phyloP scores from a whole-genome alignment of 2,329 filamentous ascomycete genomes.

The Arthrobotrys entomopaga region DNA sequence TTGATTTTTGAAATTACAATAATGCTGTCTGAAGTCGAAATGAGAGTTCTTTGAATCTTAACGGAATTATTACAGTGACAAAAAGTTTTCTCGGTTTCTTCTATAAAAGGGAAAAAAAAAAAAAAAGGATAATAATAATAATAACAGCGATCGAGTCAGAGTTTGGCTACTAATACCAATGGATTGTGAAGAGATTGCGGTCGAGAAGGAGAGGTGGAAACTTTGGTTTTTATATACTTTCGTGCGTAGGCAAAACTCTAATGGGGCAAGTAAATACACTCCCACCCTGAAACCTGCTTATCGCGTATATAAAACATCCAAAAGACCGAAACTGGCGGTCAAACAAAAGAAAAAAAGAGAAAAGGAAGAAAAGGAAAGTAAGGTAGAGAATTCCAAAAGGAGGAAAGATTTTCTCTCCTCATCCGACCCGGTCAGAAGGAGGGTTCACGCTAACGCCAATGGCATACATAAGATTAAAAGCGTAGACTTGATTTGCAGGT shows the following conservation, averaged over 20 bases:
- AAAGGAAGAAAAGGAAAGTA: constrained; percentile 9
- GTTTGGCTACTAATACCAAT: not conserved
- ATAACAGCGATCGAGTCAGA: not conserved
- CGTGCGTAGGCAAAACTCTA: constrained; percentile 7
- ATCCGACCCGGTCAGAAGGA: too few species aligned
- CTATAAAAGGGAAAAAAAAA: too few species aligned
- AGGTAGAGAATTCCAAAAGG: constrained; percentile 4
- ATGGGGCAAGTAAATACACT: not conserved
- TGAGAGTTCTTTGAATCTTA: too few species aligned
- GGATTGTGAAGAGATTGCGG: constrained; percentile 2
- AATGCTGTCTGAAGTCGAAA: not conserved
- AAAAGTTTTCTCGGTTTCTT: too few species aligned
- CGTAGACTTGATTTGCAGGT: too few species aligned
- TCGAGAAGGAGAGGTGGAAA: not conserved
- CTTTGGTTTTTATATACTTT: constrained; percentile 39
- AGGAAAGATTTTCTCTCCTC: not conserved
- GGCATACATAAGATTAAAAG: too few species aligned
- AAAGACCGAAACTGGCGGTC: not conserved
- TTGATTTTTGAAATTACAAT: constrained; percentile 11
- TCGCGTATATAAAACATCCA: constrained; percentile 20
- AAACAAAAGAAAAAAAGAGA: constrained; percentile 9
- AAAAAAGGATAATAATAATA: too few species aligned
- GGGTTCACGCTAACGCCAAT: too few species aligned
- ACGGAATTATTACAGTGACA: too few species aligned
- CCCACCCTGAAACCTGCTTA: constrained; percentile 40